These are phyloP conservation scores for Calonectria multiphialidica DNA, from an alignment of 2,329 filamentous ascomycete species.

Conservation along the genomic window DNA sequence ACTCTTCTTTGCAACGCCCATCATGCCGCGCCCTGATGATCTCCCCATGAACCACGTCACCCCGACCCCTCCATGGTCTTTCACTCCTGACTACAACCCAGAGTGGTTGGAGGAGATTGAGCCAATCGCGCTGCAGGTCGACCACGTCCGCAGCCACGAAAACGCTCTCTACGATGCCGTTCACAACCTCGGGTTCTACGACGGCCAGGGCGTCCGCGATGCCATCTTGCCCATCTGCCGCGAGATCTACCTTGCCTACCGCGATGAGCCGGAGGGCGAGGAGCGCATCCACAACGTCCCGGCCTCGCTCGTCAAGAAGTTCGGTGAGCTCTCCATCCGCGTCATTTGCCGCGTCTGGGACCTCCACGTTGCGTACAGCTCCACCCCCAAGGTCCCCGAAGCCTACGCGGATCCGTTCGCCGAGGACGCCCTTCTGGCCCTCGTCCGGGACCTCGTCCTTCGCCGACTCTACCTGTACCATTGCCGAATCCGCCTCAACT, in stretches of 20 bases:
- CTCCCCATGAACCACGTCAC: slow-evolving; percentile 31
- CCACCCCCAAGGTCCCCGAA: slow-evolving; percentile 26
- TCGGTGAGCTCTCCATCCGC: slow-evolving; percentile 34
- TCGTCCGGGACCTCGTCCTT: slow-evolving; percentile 25
- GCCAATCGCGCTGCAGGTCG: slow-evolving; percentile 22
- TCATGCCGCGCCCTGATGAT: neutral
- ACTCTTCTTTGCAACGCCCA: neutral
- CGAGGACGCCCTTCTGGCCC: slow-evolving; percentile 21
- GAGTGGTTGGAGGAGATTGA: neutral
- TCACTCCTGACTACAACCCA: slow-evolving; percentile 25
- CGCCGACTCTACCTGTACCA: slow-evolving; percentile 29
- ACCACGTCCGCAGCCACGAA: slow-evolving; percentile 23
- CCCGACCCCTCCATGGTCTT: neutral
- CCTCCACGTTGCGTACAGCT: slow-evolving; percentile 31
- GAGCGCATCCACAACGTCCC: slow-evolving; percentile 34
- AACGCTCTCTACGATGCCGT: slow-evolving; percentile 28
- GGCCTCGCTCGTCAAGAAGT: slow-evolving; percentile 31
- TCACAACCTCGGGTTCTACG: slow-evolving; percentile 8
- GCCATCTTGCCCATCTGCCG: slow-evolving; percentile 23
- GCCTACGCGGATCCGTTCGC: slow-evolving; percentile 15
- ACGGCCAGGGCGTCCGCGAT: slow-evolving; percentile 20
- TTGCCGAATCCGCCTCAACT: slow-evolving; percentile 25
- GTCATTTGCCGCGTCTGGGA: slow-evolving; percentile 36
- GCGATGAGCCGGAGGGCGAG: slow-evolving; percentile 15
- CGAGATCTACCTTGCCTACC: slow-evolving; percentile 27